Evolutionary conservation across 805 yeast species (phyloP), one percentile per base, ranked within the genome.

Genomic region (Candida namnaoensis): DNA sequence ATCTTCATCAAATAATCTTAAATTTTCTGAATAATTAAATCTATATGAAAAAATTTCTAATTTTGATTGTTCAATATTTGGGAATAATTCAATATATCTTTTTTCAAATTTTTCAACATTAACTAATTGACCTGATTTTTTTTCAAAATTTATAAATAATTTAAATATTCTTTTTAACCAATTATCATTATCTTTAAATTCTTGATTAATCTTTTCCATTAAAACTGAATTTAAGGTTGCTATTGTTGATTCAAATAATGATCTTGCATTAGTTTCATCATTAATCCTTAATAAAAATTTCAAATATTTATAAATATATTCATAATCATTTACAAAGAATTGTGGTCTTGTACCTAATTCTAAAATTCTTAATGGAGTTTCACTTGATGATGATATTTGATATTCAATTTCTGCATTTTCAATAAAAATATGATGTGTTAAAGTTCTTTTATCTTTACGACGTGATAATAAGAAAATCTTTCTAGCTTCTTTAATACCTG

Each of bases 341-440:
- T 64, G 55, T 7, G 51, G 47, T 55, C 78, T 85, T 65, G 86
- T 65, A 7, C 95, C 97, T 36, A 86, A 60, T 47, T 85, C 95
- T 57, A 87, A 82, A 15, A 90, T 79, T 54, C 81, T 81, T 40
- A 73, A 66, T 0, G 96, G 90, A 37, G 85, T 78, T 41, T 76
- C 80, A 24, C 72, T 64, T 46, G 80, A 83, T 45, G 76, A 80
- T 44, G 81, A 30, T 30, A 30, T 70, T 50, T 76, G 78, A 48
- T 68, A 80, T 56, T 91, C 99, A 66, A 88, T 69, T 56, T 77
- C 66, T 1, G 97, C 96, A 53, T 84, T 82, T 44, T 86, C 91
- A 19, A 81, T 80, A 60, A 74, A 91, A 19, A 91, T 73, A 50
- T 87, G 87, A 65, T 80, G 78, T 1, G 95, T 82, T 35, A 83